phyloP scores from a whole-genome alignment of 495 filamentous ascomycete species.

The Hypoxylon rickii region DNA sequence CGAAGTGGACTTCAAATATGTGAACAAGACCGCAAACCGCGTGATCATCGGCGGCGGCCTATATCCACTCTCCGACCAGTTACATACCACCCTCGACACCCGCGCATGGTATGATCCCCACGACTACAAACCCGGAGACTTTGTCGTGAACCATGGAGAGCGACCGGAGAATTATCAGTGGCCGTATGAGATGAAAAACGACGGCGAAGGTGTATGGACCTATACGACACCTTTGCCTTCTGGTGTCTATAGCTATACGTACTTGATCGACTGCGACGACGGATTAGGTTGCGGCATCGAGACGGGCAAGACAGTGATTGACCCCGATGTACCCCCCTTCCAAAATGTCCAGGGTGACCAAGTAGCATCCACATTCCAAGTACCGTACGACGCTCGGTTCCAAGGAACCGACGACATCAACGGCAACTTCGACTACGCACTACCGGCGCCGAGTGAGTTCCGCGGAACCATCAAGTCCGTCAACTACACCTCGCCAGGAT shows the following conservation, averaged over 20 bases:
- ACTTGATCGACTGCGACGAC: conserved; percentile 40
- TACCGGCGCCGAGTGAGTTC: conserved; percentile 25
- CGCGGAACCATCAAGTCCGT: conserved; percentile 36
- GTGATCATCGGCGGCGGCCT: conserved; percentile 41
- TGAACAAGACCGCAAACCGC: conserved; percentile 36
- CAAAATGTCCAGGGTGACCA: conserved; percentile 39
- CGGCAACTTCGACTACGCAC: conserved; percentile 42
- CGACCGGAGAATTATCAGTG: conserved; percentile 31
- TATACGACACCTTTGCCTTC: conserved; percentile 39
- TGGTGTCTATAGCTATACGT: conserved; percentile 40
- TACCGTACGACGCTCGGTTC: conserved; percentile 38
- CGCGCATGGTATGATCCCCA: conserved; percentile 36
- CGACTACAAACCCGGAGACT: conserved; percentile 40
- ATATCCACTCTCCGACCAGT: conserved; percentile 38
- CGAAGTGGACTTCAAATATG: conserved; percentile 42
- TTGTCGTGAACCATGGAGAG: conserved; percentile 33
- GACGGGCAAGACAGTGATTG: conserved; percentile 40
- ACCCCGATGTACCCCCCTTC: conserved; percentile 40
- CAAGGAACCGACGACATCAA: conserved; percentile 37
- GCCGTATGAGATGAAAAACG: conserved; percentile 39
- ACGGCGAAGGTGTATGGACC: conserved; percentile 37
- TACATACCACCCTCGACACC: conserved; percentile 33
- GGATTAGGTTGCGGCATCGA: conserved; percentile 41
- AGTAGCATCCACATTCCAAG: conserved; percentile 42
- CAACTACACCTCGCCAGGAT: conserved; percentile 42